phyloP scores from a whole-genome alignment of 2,329 filamentous ascomycete species.

The Fusarium sp. region DNA sequence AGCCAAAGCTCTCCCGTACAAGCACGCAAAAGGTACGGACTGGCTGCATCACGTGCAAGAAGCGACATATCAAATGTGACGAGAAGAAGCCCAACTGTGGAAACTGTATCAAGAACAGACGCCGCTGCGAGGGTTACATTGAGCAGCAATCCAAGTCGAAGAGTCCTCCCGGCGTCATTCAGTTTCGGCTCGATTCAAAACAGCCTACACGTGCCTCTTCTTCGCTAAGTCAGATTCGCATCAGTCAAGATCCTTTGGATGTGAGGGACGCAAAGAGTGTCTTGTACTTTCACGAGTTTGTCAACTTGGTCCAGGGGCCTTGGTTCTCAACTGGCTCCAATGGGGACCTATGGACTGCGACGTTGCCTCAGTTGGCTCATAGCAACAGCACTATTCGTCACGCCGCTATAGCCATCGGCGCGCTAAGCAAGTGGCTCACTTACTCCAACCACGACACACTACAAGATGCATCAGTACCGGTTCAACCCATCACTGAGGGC shows the following conservation, averaged over 20 bases:
- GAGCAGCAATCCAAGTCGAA: conserved; percentile 3
- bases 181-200: conserved; percentile 44
- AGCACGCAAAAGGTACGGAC: conserved; percentile 38
- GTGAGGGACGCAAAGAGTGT: conserved; percentile 24
- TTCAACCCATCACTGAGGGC: background rate
- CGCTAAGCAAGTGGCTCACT: conserved; percentile 36
- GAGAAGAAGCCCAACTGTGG: conserved; percentile 29
- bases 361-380: conserved; percentile 48
- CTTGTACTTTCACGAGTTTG: conserved; percentile 50
- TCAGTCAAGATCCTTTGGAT: conserved; percentile 20
- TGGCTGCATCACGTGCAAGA: conserved; percentile 43
- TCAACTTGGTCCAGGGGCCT: conserved; percentile 42
- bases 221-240: conserved; percentile 10
- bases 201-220: conserved; percentile 3
- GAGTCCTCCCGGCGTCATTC: conserved; percentile 9
- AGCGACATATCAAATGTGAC: conserved; percentile 41
- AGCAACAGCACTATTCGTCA: conserved; percentile 45
- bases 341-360: conserved; percentile 46
- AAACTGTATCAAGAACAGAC: conserved; percentile 30
- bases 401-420: conserved; percentile 50
- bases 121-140: conserved; percentile 35
- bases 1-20: conserved; percentile 33
- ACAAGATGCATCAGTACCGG: background rate
- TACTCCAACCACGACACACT: background rate
- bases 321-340: conserved; percentile 46